Evolutionary conservation across 129 eudicot species (phyloP), one percentile per base, ranked within the genome.

Genomic region (Tagetes patula): DNA sequence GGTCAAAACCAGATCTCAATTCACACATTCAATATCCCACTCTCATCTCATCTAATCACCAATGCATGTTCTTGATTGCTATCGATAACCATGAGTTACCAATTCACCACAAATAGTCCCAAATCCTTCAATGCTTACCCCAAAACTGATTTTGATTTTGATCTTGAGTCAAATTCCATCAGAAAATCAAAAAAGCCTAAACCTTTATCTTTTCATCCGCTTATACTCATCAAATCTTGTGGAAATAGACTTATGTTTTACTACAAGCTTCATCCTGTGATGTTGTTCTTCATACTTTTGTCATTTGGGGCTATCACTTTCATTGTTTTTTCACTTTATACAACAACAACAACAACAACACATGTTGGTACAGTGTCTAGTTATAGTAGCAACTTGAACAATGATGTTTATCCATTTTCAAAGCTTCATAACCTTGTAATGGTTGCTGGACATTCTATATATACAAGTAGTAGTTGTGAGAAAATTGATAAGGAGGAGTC

Each of bases 381-480:
- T 83, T 82, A 83, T 52, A 86, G 70, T 52, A 86, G 70, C 62
- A 85, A 78, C 42, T 37, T 70, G 11, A 83, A 74, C 2, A 49
- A 78, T 62, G 31, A 40, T 32, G 8, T 5, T 11, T 84, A 95
- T 68, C 99, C 97, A 2, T 86, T 88, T 81, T 45, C 87, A 12
- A 90, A 86, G 80, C 83, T 88, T 54, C 72, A 70, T 66, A 90
- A 95, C 77, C 97, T 95, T 67, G 97, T 95, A 13, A 95, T 95
- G 99, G 99, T 95, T 34, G 99, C 99, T 64, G 97, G 97, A 69
- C 99, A 95, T 90, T 90, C 97, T 7, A 87, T 95, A 70, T 95
- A 95, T 73, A 90, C 90, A 2, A 95, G 97, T 81, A 95, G 88
- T 83, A 88, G 84, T 69, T 95, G 96, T 72, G 96, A 89, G 83